Conservation (phyloP, 2,329 filamentous ascomycete genomes). For the Stenocarpella maydis region DNA sequence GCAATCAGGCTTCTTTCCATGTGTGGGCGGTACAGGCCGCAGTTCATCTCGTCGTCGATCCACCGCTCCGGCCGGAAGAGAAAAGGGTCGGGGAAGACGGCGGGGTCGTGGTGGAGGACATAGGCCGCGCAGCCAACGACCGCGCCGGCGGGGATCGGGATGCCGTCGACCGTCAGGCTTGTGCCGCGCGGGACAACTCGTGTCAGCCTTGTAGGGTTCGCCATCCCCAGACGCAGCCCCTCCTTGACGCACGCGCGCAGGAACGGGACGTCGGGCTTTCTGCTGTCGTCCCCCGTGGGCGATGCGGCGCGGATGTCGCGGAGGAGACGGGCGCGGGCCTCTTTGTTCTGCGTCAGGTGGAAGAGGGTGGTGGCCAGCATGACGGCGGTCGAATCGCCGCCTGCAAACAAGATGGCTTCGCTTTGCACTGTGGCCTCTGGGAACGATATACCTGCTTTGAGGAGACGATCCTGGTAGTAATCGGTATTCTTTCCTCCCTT, state of each 20-base stretch:
- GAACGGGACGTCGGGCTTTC: constrained; percentile 63
- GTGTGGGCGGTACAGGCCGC: background rate
- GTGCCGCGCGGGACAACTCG: constrained; percentile 19
- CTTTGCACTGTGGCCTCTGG: constrained; percentile 16
- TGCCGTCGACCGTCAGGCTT: constrained; percentile 55
- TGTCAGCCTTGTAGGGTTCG: constrained; percentile 36
- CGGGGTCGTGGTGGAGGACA: constrained; percentile 53
- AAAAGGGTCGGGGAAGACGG: constrained; percentile 36
- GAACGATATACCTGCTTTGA: constrained; percentile 3
- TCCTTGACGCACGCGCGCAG: constrained; percentile 37
- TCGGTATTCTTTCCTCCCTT: background rate
- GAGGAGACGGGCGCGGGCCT: constrained; percentile 54
- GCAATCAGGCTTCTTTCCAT: constrained; percentile 34
- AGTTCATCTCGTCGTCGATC: constrained; percentile 24
- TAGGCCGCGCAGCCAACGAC: constrained; percentile 73
- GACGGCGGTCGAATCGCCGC: constrained; percentile 61
- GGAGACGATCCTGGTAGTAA: constrained; percentile 10
- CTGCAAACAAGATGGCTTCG: constrained; percentile 52
- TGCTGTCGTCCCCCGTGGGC: constrained; percentile 52
- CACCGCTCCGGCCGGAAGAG: constrained; percentile 39
- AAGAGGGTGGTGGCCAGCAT: constrained; percentile 60
- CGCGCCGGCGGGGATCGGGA: constrained; percentile 62
- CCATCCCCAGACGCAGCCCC: constrained; percentile 37
- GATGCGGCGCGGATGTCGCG: constrained; percentile 56
- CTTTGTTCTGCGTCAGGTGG: constrained; percentile 65